These are phyloP conservation scores for Aspergillus tubingensis DNA, from an alignment of 2,329 filamentous ascomycete genomes.

Conservation along the genomic window DNA sequence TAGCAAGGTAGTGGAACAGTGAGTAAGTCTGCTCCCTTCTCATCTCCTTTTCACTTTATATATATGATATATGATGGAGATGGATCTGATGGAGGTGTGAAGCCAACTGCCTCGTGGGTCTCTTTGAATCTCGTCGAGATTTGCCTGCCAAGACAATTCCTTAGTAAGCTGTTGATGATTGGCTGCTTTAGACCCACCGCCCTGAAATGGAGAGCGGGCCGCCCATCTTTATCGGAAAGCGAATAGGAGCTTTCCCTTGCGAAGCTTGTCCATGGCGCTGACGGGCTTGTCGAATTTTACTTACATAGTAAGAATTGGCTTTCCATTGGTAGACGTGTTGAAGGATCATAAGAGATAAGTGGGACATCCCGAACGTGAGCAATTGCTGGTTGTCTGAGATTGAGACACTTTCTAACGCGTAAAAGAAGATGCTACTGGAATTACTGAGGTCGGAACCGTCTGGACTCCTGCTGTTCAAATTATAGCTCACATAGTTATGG, in stretches of 20 bases:
- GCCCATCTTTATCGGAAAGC: no score
- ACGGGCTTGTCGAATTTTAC: conserved; percentile 29
- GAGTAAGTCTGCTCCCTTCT: not conserved
- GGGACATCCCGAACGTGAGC: conserved; percentile 9
- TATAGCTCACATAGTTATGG: conserved; percentile 28
- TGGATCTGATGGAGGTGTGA: no score
- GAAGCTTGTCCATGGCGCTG: conserved; percentile 28
- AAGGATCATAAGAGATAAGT: not conserved
- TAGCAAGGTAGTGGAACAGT: not conserved
- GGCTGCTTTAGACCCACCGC: no score
- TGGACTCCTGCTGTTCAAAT: conserved; percentile 28
- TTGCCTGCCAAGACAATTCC: no score
- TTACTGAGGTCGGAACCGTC: no score
- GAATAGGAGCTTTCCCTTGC: conserved; percentile 22
- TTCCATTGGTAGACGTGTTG: not conserved
- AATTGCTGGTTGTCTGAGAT: no score
- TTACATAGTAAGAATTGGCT: not conserved
- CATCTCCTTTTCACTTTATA: not conserved
- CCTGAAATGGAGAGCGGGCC: no score
- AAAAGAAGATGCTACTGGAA: no score
- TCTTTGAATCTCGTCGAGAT: no score
- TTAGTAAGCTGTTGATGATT: no score
- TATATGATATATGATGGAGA: not conserved
- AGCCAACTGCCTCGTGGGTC: no score
- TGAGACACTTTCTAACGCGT: no score